These are phyloP conservation scores for Heterobasidion irregulare DNA, from an alignment of 1,284 basidiomycete genomes.

Conservation along the genomic window DNA sequence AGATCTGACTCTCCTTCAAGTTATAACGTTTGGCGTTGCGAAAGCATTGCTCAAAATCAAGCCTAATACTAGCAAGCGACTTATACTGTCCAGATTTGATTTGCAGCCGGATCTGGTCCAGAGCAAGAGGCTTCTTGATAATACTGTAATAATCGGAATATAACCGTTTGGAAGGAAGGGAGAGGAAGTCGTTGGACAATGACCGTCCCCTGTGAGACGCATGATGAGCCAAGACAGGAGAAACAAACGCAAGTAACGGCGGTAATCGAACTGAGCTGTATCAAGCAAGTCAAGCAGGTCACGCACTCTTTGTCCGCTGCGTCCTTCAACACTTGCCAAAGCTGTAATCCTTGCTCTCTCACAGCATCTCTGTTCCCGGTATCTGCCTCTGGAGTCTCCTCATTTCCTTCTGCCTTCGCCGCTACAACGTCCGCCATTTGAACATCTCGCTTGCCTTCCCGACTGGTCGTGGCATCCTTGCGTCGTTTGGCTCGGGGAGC, in stretches of 20 bases:
- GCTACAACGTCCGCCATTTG: slow-evolving; percentile 8
- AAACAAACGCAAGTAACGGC: slow-evolving; percentile 17
- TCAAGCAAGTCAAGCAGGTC: slow-evolving; percentile 16
- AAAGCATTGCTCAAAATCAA: slow-evolving; percentile 84
- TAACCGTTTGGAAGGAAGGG: slow-evolving; percentile 65
- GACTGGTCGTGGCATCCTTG: slow-evolving; percentile 37
- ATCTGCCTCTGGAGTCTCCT: slow-evolving; percentile 15
- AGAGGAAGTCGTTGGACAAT: slow-evolving; percentile 67
- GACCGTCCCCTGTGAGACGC: slow-evolving; percentile 44
- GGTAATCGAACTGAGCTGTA: slow-evolving; percentile 16
- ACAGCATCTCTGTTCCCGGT: slow-evolving; percentile 28
- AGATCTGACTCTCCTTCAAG: slow-evolving; percentile 78
- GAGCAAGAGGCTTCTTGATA: slow-evolving; percentile 72
- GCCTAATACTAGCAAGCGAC: slow-evolving; percentile 63
- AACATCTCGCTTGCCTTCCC: slow-evolving; percentile 16
- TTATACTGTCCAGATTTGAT: slow-evolving; percentile 60
- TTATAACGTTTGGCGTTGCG: slow-evolving; percentile 90
- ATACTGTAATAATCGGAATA: slow-evolving; percentile 91
- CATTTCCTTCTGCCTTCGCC: slow-evolving; percentile 16
- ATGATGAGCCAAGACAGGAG: slow-evolving; percentile 11
- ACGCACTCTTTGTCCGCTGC: slow-evolving; percentile 79
- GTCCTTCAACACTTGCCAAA: slow-evolving; percentile 71
- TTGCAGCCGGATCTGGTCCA: slow-evolving; percentile 81
- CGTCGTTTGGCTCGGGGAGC: slow-evolving; percentile 63
- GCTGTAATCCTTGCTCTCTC: slow-evolving; percentile 51